A percentile compares a stretch with the other conserved stretches of the same genome.
Conservation (phyloP, 2,329 filamentous ascomycete species). For the Botrytis porri region DNA sequence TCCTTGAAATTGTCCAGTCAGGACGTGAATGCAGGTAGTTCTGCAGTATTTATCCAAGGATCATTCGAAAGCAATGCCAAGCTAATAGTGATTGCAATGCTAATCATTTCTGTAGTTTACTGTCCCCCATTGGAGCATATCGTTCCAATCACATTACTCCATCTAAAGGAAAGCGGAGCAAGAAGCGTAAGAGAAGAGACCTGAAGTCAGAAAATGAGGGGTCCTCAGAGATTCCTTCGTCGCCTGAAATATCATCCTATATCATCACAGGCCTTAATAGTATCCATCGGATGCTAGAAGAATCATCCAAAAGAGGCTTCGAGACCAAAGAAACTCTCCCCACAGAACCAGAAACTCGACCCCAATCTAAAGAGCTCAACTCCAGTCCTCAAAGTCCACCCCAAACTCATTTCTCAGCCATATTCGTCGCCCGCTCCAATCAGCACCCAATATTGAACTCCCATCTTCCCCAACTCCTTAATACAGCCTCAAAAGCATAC, state of each 20-base stretch:
- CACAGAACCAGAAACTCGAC: background rate
- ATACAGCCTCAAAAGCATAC: constrained; percentile 47
- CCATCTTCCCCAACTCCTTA: constrained; percentile 57
- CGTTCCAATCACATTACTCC: constrained; percentile 51
- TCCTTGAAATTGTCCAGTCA: background rate
- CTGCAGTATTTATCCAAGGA: background rate
- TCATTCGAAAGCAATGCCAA: background rate
- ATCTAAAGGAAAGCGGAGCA: constrained; percentile 61
- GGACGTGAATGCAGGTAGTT: background rate
- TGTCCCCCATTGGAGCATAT: constrained; percentile 62
- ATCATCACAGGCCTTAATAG: constrained; percentile 64
- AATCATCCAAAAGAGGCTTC: constrained; percentile 21
- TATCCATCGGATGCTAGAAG: constrained; percentile 56
- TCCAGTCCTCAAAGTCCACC: background rate
- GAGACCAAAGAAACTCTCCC: background rate
- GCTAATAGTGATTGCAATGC: background rate
- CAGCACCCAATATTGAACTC: constrained; percentile 57
- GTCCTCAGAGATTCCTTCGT: constrained; percentile 37
- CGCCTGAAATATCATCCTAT: constrained; percentile 53
- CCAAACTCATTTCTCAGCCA: constrained; percentile 40
- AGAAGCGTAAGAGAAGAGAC: constrained; percentile 50
- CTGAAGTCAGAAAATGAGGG: constrained; percentile 28
- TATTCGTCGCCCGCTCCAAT: constrained; percentile 58
- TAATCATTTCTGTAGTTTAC: constrained; percentile 47
- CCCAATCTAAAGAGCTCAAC: background rate